Conservation (phyloP, 176 grass and related monocot species). For the Tuctoria greenei region DNA sequence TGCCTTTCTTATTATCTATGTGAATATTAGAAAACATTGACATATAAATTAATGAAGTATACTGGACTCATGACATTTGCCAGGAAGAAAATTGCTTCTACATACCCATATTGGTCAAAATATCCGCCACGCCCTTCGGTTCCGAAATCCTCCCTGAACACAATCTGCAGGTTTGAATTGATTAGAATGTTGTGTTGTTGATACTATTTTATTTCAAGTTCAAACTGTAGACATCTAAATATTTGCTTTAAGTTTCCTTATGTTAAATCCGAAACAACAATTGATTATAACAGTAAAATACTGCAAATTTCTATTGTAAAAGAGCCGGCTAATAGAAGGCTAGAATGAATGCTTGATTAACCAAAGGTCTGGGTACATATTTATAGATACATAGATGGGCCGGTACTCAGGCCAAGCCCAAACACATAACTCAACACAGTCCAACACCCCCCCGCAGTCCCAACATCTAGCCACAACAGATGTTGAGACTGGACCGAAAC, state of each 20-base stretch:
- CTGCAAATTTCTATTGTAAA: not conserved
- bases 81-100: conserved; percentile 4
- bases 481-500: too few relatives aligned
- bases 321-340: not conserved
- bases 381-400: too few relatives aligned
- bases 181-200: conserved; percentile 18
- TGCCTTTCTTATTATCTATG: conserved; percentile 6
- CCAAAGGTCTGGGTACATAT: too few relatives aligned
- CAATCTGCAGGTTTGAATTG: conserved; percentile 70
- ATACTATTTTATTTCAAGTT: conserved; percentile 9
- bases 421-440: too few relatives aligned
- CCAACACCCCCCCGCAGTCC: too few relatives aligned
- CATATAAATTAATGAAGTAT: conserved; percentile 24
- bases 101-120: conserved; percentile 96
- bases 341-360: too few relatives aligned
- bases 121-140: conserved; percentile 97
- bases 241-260: not conserved
- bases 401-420: too few relatives aligned
- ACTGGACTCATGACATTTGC: not conserved
- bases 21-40: conserved; percentile 1
- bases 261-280: conserved; percentile 17
- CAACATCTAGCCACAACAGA: too few relatives aligned
- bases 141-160: conserved; percentile 96
- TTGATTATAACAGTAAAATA: conserved; percentile 19
- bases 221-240: not conserved